Percentiles rank a stretch among this genome's conserved stretches.
phyloP scores from a whole-genome alignment of 306 rosid genomes.

The Lathyrus oleraceus region DNA sequence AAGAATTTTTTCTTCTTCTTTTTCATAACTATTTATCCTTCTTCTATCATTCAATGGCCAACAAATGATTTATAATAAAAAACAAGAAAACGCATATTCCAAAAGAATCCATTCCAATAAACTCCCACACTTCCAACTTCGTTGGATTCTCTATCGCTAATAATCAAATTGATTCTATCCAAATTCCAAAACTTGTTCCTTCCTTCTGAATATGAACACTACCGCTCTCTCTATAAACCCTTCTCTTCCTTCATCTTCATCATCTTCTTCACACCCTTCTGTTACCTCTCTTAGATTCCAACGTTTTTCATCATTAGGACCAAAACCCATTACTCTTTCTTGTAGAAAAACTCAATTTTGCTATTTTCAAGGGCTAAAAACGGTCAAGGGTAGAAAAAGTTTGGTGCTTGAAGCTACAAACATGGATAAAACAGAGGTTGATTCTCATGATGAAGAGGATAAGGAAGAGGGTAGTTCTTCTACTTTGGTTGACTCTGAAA shows the following conservation, averaged over 20 bases:
- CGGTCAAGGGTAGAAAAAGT: slow-evolving; percentile 31
- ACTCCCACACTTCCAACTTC: background rate
- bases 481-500: slow-evolving; percentile 55
- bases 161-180: slow-evolving; percentile 22
- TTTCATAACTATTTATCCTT: too few relatives aligned
- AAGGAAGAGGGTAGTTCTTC: slow-evolving; percentile 56
- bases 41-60: background rate
- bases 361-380: slow-evolving; percentile 29
- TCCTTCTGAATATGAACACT: slow-evolving; percentile 38
- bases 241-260: slow-evolving; percentile 30
- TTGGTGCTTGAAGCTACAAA: slow-evolving; percentile 46
- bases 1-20: too few relatives aligned
- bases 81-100: background rate
- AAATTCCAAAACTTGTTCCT: slow-evolving; percentile 2
- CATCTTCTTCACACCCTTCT: slow-evolving; percentile 17
- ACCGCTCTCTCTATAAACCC: slow-evolving; percentile 63
- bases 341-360: slow-evolving; percentile 37
- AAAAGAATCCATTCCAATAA: background rate
- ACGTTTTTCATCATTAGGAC: slow-evolving; percentile 30
- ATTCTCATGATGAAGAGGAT: slow-evolving; percentile 44
- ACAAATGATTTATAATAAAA: too few relatives aligned
- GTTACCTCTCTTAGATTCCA: slow-evolving; percentile 28
- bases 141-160: background rate
- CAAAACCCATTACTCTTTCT: slow-evolving; percentile 47
- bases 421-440: slow-evolving; percentile 57